Percentiles rank a stretch among this genome's conserved stretches.
phyloP scores from a whole-genome alignment of 495 filamentous ascomycete species.

The Penicillium arizonense region DNA sequence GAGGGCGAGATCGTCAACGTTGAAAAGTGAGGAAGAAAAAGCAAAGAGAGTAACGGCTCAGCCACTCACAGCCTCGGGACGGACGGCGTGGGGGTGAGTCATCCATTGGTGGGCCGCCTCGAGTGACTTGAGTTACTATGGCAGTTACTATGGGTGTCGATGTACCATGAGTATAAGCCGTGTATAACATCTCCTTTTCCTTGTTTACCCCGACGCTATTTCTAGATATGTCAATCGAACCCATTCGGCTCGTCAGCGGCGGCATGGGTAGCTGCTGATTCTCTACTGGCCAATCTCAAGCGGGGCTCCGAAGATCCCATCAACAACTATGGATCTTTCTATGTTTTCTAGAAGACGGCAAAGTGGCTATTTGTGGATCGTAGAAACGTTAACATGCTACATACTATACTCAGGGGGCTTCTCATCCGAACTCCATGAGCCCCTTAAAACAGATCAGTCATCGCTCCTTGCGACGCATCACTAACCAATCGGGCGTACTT shows the following conservation, averaged over 20 bases:
- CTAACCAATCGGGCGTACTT: conserved; percentile 82
- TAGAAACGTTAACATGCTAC: conserved; percentile 2
- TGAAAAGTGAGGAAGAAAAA: conserved; percentile 20
- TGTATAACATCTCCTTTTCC: neutral
- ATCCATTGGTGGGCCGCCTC: conserved; percentile 16
- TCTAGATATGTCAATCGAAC: no score
- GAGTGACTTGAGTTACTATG: conserved; percentile 6
- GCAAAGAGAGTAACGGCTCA: conserved; percentile 8
- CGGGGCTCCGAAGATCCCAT: conserved; percentile 2
- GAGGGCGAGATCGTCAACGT: conserved; percentile 25
- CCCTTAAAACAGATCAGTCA: conserved; percentile 50
- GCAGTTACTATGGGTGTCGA: neutral
- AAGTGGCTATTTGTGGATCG: neutral
- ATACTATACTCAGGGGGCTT: neutral
- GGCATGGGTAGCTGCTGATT: neutral
- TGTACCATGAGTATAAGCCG: conserved; percentile 1
- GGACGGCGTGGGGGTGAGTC: conserved; percentile 36
- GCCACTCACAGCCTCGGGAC: conserved; percentile 32
- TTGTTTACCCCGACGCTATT: no score
- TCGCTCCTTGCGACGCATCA: conserved; percentile 70
- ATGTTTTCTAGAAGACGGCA: conserved; percentile 3
- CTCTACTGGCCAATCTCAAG: conserved; percentile 1
- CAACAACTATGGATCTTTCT: conserved; percentile 1
- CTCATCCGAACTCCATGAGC: conserved; percentile 4
- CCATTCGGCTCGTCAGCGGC: no score